phyloP scores from a whole-genome alignment of 2,329 filamentous ascomycete genomes.

The Grosmannia huntii region DNA sequence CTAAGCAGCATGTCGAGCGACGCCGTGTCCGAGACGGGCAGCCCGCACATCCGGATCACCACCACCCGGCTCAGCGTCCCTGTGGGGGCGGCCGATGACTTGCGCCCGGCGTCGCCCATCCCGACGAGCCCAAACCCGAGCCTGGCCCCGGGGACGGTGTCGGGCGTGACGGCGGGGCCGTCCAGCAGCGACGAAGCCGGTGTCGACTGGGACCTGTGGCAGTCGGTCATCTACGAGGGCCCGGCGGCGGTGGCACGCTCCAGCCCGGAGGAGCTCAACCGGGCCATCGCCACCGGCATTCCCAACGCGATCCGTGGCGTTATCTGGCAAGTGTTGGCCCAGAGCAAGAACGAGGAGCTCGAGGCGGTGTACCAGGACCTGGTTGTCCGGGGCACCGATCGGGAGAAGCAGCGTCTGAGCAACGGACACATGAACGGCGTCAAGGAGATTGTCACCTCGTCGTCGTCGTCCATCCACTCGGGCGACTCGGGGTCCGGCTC shows the following conservation, averaged over 20 bases:
- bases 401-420: conserved; percentile 49
- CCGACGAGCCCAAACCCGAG: conserved; percentile 54
- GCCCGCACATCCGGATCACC: neutral
- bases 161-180: conserved; percentile 65
- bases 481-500: conserved; percentile 47
- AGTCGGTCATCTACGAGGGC: conserved; percentile 88
- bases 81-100: conserved; percentile 6
- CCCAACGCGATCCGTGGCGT: conserved; percentile 94
- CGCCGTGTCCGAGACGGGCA: neutral
- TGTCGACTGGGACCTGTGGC: conserved; percentile 99
- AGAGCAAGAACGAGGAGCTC: conserved; percentile 86
- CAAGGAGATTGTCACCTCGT: conserved; percentile 57
- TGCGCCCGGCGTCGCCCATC: conserved; percentile 31
- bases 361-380: conserved; percentile 80
- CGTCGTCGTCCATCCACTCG: conserved; percentile 74
- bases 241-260: conserved; percentile 77
- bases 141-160: conserved; percentile 73
- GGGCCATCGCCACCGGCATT: conserved; percentile 84
- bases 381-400: conserved; percentile 65
- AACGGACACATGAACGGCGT: conserved; percentile 39
- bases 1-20: neutral
- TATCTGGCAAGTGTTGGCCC: conserved; percentile 93
- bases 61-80: conserved; percentile 4
- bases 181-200: conserved; percentile 50
- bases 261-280: conserved; percentile 79